A percentile compares a stretch with the other conserved stretches of the same genome.
These are phyloP conservation scores for Colletotrichum aenigma DNA, from an alignment of 2,329 filamentous ascomycete species.

Conservation along the genomic window DNA sequence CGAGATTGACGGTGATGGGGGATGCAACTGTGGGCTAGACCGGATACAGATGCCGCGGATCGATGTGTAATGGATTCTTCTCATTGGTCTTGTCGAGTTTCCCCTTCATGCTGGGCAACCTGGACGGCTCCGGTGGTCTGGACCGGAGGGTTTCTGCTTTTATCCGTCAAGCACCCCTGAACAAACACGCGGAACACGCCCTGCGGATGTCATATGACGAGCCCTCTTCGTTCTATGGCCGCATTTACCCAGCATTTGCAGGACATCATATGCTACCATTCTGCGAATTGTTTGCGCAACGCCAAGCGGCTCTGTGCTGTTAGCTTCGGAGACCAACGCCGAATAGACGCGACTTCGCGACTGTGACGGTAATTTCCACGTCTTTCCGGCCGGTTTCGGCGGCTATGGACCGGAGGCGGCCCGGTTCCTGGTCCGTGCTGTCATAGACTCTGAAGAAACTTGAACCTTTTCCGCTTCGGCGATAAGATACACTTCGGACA, in stretches of 20 bases:
- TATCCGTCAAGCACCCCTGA: not conserved
- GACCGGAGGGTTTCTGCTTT: not conserved
- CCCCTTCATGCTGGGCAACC: not conserved
- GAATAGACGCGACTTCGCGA: not conserved
- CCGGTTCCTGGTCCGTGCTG: not conserved
- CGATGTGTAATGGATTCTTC: slow-evolving; percentile 3
- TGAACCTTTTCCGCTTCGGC: not conserved
- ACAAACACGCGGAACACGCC: not conserved
- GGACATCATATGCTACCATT: not conserved
- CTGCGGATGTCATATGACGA: not conserved
- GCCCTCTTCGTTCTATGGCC: not conserved
- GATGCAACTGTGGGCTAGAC: not conserved
- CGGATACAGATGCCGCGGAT: not conserved
- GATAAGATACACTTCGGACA: not conserved
- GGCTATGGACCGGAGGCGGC: not conserved
- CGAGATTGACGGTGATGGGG: not conserved
- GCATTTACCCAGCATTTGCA: not conserved
- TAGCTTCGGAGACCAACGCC: not conserved
- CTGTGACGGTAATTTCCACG: not conserved
- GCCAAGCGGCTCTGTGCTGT: not conserved
- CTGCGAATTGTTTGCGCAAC: not conserved
- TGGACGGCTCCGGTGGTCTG: not conserved
- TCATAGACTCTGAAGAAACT: not conserved
- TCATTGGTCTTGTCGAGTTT: not conserved
- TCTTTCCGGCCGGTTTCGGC: not conserved